Evolutionary conservation across 768 basidiomycete genomes (phyloP).

Genomic region (Suillus plorans): DNA sequence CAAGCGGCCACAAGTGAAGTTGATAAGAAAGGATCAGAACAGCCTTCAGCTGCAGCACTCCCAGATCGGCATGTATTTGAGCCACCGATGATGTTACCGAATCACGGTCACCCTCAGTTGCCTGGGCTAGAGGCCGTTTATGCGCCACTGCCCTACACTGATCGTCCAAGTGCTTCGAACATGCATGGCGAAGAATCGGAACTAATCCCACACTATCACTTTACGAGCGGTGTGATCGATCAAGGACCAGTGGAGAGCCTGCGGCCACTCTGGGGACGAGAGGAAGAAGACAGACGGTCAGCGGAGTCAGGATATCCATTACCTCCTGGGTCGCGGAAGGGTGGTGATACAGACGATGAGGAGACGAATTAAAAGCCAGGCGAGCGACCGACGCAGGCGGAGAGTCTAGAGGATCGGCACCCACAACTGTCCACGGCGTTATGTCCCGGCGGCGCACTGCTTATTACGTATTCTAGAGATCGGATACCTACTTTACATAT

Average conservation of each 20-base stretch:
- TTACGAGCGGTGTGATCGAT: neutral
- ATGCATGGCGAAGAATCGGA: neutral
- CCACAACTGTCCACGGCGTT: slow-evolving; percentile 3
- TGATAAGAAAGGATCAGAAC: slow-evolving; percentile 2
- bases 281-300: neutral
- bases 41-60: neutral
- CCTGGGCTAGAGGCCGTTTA: neutral
- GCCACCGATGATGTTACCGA: slow-evolving; percentile 4
- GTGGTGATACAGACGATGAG: too few relatives aligned
- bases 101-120: slow-evolving; percentile 1
- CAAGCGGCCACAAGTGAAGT: slow-evolving; percentile 10
- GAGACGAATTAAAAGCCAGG: too few relatives aligned
- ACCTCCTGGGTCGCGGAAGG: neutral
- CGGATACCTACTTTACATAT: slow-evolving; percentile 8
- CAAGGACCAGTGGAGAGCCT: neutral
- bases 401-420: slow-evolving; percentile 2
- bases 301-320: neutral
- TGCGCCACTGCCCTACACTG: slow-evolving; percentile 4
- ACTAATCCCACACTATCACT: neutral
- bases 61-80: slow-evolving; percentile 5
- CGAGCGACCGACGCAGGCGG: neutral
- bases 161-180: slow-evolving; percentile 8
- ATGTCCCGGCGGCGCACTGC: slow-evolving; percentile 6
- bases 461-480: slow-evolving; percentile 13
- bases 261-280: neutral